Conservation (phyloP, 345 rosid species). For the Turritis glabra region DNA sequence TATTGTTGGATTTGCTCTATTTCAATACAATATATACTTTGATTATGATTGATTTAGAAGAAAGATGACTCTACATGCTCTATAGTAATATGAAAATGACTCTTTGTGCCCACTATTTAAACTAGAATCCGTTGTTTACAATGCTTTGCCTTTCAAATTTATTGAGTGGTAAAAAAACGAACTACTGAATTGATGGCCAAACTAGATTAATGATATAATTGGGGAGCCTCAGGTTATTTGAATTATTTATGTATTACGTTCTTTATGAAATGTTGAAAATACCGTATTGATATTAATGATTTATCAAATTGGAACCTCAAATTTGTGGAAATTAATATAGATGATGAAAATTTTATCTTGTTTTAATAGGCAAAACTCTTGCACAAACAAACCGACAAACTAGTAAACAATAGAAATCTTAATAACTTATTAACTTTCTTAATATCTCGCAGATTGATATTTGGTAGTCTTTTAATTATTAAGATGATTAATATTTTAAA, state of each 20-base stretch:
- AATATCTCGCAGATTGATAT: no score
- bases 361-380: not conserved
- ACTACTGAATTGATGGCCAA: not conserved
- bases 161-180: not conserved
- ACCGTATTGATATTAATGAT: not conserved
- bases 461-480: no score
- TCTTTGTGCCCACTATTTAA: not conserved
- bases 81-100: constrained; percentile 9
- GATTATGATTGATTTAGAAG: not conserved
- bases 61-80: not conserved
- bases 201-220: not conserved
- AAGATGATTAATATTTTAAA: no score
- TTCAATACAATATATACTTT: not conserved
- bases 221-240: not conserved
- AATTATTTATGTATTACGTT: not conserved
- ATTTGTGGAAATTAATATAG: no score
- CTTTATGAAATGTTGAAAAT: not conserved
- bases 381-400: no score
- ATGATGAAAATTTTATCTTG: no score
- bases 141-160: not conserved
- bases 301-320: no score
- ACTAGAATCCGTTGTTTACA: not conserved
- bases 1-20: not conserved
- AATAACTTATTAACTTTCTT: no score
- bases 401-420: no score